These are phyloP conservation scores for Alternaria gaisen DNA, from an alignment of 2,329 filamentous ascomycete species.

Conservation along the genomic window DNA sequence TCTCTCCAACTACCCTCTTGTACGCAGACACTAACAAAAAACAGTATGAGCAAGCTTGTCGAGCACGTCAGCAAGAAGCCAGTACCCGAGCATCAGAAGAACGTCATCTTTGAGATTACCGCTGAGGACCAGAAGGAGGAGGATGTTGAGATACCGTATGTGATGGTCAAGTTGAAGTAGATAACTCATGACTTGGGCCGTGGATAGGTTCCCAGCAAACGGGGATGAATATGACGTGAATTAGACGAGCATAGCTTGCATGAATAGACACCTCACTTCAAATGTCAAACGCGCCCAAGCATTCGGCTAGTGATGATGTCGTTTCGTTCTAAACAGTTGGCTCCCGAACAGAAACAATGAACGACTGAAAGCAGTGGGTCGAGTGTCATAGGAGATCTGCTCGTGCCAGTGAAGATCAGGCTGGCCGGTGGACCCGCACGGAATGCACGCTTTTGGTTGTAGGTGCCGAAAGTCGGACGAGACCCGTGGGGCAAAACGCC, in stretches of 20 bases:
- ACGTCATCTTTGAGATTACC: constrained; percentile 94
- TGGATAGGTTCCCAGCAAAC: neutral
- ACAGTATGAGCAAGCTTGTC: constrained; percentile 85
- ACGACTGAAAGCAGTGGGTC: neutral
- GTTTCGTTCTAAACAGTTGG: neutral
- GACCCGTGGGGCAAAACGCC: constrained; percentile 36
- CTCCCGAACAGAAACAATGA: neutral
- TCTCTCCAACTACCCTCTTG: constrained; percentile 29
- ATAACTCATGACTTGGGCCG: neutral
- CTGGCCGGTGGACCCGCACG: neutral
- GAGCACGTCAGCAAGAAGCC: constrained; percentile 91
- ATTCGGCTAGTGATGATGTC: neutral
- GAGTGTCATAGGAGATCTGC: neutral
- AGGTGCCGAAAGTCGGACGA: constrained; percentile 34
- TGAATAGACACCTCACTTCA: constrained; percentile 21
- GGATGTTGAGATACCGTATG: constrained; percentile 96
- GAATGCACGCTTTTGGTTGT: constrained; percentile 11
- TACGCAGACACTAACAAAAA: constrained; percentile 30
- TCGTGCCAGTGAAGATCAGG: neutral
- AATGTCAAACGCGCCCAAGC: neutral
- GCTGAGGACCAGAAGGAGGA: constrained; percentile 88
- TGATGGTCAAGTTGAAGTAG: constrained; percentile 80
- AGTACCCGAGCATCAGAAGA: constrained; percentile 89
- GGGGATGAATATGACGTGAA: constrained; percentile 1
- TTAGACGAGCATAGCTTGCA: constrained; percentile 34